A percentile compares a stretch with the other conserved stretches of the same genome.
Conservation (phyloP, 257 asterid genomes). For the Ajuga chamaepitys region DNA sequence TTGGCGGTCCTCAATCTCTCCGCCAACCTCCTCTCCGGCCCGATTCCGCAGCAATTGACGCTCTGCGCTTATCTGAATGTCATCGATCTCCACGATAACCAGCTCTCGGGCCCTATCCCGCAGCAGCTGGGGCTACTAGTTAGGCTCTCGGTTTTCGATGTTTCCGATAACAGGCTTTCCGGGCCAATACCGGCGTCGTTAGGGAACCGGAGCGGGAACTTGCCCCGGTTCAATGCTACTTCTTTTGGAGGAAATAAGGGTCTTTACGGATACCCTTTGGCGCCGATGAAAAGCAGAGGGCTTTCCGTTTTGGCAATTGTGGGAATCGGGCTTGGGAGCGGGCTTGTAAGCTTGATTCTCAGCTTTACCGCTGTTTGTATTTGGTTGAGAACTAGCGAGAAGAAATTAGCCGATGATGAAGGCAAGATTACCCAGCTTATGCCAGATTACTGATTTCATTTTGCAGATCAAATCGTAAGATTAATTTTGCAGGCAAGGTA, state of each 20-base stretch:
- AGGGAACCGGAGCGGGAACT: constrained; percentile 67
- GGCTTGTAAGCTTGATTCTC: constrained; percentile 68
- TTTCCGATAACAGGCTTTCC: constrained; percentile 57
- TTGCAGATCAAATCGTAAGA: neutral
- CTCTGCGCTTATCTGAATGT: constrained; percentile 82
- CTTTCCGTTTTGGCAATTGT: constrained; percentile 63
- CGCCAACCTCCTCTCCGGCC: constrained; percentile 54
- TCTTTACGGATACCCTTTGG: constrained; percentile 76
- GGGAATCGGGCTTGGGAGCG: constrained; percentile 96
- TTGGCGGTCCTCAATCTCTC: constrained; percentile 83
- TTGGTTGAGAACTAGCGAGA: constrained; percentile 77
- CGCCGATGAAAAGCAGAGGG: constrained; percentile 61
- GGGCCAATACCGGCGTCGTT: constrained; percentile 71
- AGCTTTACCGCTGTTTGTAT: constrained; percentile 88
- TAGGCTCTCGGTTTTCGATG: constrained; percentile 70
- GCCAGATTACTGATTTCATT: constrained; percentile 64
- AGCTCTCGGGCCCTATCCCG: constrained; percentile 60
- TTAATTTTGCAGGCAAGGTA: constrained; percentile 25
- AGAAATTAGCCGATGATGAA: constrained; percentile 56
- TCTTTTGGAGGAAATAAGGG: constrained; percentile 76
- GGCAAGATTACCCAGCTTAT: constrained; percentile 66
- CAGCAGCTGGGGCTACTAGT: constrained; percentile 71
- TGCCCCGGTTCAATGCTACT: constrained; percentile 70
- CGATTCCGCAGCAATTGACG: constrained; percentile 63
- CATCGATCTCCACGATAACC: constrained; percentile 80